phyloP scores from a whole-genome alignment of 176 grass and related monocot genomes.

The Carex cristatella region DNA sequence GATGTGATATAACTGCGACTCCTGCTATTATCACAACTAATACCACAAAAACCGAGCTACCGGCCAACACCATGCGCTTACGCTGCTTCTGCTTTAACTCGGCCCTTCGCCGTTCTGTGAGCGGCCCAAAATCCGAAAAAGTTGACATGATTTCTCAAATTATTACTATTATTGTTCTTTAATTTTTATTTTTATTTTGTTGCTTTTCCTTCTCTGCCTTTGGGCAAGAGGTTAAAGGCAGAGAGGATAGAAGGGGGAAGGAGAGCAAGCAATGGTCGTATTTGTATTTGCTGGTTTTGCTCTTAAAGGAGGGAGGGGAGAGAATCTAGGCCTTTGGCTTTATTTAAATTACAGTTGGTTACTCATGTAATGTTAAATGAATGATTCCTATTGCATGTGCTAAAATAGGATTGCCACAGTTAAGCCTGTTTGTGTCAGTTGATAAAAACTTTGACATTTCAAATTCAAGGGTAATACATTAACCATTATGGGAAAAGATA shows the following conservation, averaged over 20 bases:
- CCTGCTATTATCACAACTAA: constrained; percentile 40
- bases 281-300: constrained; percentile 39
- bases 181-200: neutral
- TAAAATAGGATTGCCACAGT: constrained; percentile 13
- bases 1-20: constrained; percentile 25
- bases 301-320: constrained; percentile 58
- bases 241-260: constrained; percentile 45
- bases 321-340: constrained; percentile 33
- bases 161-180: neutral
- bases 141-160: constrained; percentile 45
- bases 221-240: constrained; percentile 51
- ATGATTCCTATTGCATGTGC: neutral
- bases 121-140: constrained; percentile 71
- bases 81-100: constrained; percentile 52
- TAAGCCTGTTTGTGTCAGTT: neutral
- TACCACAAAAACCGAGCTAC: constrained; percentile 30
- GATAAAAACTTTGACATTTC: neutral
- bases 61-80: constrained; percentile 47
- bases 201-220: constrained; percentile 13
- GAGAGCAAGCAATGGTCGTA: constrained; percentile 19
- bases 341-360: constrained; percentile 28
- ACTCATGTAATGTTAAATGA: constrained; percentile 18
- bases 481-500: neutral
- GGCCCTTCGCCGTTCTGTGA: constrained; percentile 67
- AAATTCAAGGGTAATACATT: neutral